These are phyloP conservation scores for Dalechampia spathulata DNA, from an alignment of 441 rosid genomes.

Conservation along the genomic window DNA sequence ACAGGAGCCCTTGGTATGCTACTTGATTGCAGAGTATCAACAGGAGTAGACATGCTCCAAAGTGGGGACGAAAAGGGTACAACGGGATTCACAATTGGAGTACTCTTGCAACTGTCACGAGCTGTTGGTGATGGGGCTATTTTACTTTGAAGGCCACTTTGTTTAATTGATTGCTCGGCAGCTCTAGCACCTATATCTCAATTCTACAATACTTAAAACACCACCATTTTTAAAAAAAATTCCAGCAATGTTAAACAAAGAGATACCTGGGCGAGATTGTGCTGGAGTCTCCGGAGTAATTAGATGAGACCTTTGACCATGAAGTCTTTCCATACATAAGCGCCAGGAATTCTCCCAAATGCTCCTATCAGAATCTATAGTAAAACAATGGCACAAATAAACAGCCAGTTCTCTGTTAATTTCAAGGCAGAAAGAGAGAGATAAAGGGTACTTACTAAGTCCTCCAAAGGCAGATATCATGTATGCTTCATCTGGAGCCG, in stretches of 20 bases:
- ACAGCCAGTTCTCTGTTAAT: conserved; percentile 2
- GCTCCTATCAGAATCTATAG: conserved; percentile 75
- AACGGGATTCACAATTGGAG: conserved; percentile 48
- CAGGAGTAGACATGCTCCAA: conserved; percentile 70
- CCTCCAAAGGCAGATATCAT: conserved; percentile 99
- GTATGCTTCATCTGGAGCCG: conserved; percentile 88
- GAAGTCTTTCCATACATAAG: conserved; percentile 53
- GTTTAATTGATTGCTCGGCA: conserved; percentile 52
- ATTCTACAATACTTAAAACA: conserved; percentile 11
- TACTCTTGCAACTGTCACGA: conserved; percentile 48
- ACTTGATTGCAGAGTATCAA: conserved; percentile 53
- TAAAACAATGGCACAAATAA: conserved; percentile 18
- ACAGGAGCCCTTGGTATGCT: conserved; percentile 51
- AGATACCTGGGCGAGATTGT: conserved; percentile 63
- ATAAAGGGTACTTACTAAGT: conserved; percentile 45
- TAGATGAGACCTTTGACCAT: conserved; percentile 45
- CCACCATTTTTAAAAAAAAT: conserved; percentile 11
- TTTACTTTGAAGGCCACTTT: conserved; percentile 42
- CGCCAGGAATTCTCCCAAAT: conserved; percentile 89
- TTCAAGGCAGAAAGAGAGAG: conserved; percentile 1
- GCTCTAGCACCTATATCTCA: conserved; percentile 36
- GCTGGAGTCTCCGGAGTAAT: conserved; percentile 60
- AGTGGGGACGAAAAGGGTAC: conserved; percentile 83
- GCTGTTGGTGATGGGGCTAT: conserved; percentile 42
- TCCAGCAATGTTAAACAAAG: conserved; percentile 5